Evolutionary conservation across 768 basidiomycete genomes (phyloP), one percentile per base, ranked within the genome.

Genomic region (Lactarius tabidus): DNA sequence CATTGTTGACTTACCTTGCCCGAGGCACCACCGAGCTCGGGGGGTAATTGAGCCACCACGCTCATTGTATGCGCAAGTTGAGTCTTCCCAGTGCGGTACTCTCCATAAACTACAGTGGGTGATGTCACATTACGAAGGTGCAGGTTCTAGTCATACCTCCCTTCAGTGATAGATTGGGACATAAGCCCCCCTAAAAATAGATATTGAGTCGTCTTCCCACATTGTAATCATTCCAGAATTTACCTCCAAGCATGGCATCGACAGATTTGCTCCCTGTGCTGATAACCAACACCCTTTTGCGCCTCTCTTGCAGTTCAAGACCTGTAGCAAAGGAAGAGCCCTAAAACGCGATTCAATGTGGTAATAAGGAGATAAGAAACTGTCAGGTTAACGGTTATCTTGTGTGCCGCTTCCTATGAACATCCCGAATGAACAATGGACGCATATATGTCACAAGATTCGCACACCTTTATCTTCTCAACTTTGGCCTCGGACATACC

Each of bases 401-500:
- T 97, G 65, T 90, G 85, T 10, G 93, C 93, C 8, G 91, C 91
- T 79, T 97, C 95, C 92, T 95, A 53, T 54, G 23, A 41, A 43
- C 15, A 6, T 51, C 48, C 23, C 5, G 35, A 53, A 53, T 59
- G 20, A 38, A 39, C 36, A 45, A 39, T 33, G n/a, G 7, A 35
- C n/a, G 45, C 53, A 65, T 53, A 63, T 58, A 54, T 35, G 53
- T 48, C 8, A 23, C 26, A 64, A 72, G 66, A 9, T 17, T 3
- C 45, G 62, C 73, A 48, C 63, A 84, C 93, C 80, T 96, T 96
- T 71, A 98, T 91, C 75, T 98, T 98, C 72, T 98, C 95, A 2
- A 98, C 94, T 74, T 98, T 98, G 0, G 95, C 91, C 71, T 97
- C 95, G 3, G 95, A 95, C 83, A 96, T 88, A 51, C 95, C 95